These are phyloP conservation scores for Kodamaea anthophila DNA, from an alignment of 1,139 yeast genomes.

Conservation along the genomic window DNA sequence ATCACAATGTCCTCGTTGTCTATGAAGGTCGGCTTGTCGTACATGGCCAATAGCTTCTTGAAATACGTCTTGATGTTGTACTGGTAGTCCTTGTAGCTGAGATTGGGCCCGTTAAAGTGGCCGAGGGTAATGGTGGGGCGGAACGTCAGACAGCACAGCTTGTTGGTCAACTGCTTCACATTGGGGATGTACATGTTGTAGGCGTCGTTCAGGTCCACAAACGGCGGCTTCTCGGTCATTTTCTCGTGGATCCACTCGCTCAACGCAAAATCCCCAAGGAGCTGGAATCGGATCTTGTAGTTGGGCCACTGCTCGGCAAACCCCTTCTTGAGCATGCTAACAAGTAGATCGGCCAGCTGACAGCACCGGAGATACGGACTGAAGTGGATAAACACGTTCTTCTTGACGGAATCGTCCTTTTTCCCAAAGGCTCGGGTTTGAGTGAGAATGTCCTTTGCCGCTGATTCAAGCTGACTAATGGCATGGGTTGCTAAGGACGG, in stretches of 20 bases:
- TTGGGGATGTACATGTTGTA: conserved; percentile 46
- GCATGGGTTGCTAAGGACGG: conserved; percentile 34
- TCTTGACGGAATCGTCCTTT: conserved; percentile 15
- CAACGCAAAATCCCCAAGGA: conserved; percentile 42
- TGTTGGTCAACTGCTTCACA: conserved; percentile 31
- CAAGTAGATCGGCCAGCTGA: conserved; percentile 39
- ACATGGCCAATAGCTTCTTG: conserved; percentile 39
- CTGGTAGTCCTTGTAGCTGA: conserved; percentile 39
- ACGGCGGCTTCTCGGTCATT: conserved; percentile 41
- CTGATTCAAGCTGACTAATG: conserved; percentile 23
- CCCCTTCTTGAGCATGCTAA: conserved; percentile 24
- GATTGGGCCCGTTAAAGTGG: conserved; percentile 41
- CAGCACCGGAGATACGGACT: conserved; percentile 43
- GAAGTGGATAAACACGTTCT: conserved; percentile 38
- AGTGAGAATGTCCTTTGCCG: conserved; percentile 25
- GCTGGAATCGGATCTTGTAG: conserved; percentile 33
- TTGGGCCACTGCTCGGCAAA: conserved; percentile 23
- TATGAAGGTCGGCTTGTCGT: conserved; percentile 34
- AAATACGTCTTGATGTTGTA: conserved; percentile 37
- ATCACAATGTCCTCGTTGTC: conserved; percentile 34
- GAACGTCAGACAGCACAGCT: conserved; percentile 34
- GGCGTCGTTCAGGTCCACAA: conserved; percentile 40
- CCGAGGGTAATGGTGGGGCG: conserved; percentile 44
- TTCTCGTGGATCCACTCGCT: conserved; percentile 46
- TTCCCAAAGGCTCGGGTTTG: conserved; percentile 21